Base-by-base conservation (phyloP, 257 asterid species). In the Ilex asprella region DNA sequence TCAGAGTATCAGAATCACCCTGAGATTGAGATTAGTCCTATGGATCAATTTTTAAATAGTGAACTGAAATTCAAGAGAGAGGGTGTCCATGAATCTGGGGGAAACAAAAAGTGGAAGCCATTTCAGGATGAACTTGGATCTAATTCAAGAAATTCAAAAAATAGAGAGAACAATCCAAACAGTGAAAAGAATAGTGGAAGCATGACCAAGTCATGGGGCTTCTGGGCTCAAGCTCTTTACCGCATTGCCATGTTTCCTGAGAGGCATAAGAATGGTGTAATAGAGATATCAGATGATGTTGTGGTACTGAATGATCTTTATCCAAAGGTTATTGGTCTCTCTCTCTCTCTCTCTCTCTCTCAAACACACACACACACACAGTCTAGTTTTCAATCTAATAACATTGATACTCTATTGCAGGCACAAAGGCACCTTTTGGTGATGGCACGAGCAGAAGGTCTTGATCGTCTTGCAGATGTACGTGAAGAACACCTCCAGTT, bases 251-350 rank as follows among this genome's bases (percentile, higher is more conserved):
- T 82, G 95, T 79, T 78, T 68, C 97, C 99, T 5, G 81, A 82
- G 63, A 69, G 75, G 71, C 86, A 89, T 64, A 55, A 47, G 65
- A 71, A 79, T 16, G 77, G 70, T 55, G 73, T 80, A 30, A 66
- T 82, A 70, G 95, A 92, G 75, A 59, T 66, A 15, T 79, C 75
- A 14, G 89, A 89, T 53, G 86, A 86, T 63, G 78, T 79, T 59
- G 75, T 92, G 41, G 99, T 92, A 66, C 71, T 92, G 67, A 77
- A 87, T 73, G 99, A 92, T 78, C 82, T 88, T 73, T 89, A 80
- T 76, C 97, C 96, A 31, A 92, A 92, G 99, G 99, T 92, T 56
- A n/a, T 39, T 62, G 31, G 57, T 68, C 15, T 14, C 76, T 39
- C 65, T 30, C 56, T 44, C 74, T 39, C 51, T 30, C 69, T n/a